phyloP scores from a whole-genome alignment of 352 stramenopile genomes.

The Phytophthora sp. region DNA sequence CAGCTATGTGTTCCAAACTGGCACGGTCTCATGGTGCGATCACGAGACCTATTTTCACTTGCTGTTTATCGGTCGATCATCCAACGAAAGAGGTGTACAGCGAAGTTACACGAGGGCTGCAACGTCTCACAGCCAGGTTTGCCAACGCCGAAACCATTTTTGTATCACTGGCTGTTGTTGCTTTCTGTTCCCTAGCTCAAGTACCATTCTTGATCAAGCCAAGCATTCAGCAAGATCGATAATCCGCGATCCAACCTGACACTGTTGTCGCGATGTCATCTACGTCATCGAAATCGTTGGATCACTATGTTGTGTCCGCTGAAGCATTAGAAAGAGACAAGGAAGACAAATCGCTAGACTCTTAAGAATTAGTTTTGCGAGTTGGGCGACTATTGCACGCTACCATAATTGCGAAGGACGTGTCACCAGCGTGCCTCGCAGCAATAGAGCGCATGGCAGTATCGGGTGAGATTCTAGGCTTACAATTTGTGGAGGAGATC shows the following conservation, averaged over 20 bases:
- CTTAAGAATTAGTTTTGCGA: not conserved
- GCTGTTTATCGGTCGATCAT: not conserved
- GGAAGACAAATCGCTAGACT: not conserved
- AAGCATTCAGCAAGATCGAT: no score
- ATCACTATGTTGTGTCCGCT: no score
- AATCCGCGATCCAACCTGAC: no score
- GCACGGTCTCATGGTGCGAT: not conserved
- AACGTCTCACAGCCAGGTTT: no score
- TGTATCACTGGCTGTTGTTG: no score
- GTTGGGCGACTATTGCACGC: not conserved
- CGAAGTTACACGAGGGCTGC: no score
- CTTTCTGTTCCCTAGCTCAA: no score
- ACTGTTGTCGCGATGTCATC: no score
- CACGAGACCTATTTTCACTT: not conserved
- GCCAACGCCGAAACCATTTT: no score
- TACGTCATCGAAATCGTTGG: no score
- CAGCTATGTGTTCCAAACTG: not conserved
- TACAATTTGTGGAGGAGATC: slow-evolving; percentile 1
- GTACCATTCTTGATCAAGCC: no score
- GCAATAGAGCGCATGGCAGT: not conserved
- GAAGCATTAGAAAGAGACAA: not conserved
- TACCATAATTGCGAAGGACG: not conserved
- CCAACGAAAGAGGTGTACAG: no score
- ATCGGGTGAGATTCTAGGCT: not conserved
- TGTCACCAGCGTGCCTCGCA: not conserved